phyloP scores from a whole-genome alignment of 176 grass and related monocot species.

The Alloteropsis semialata region DNA sequence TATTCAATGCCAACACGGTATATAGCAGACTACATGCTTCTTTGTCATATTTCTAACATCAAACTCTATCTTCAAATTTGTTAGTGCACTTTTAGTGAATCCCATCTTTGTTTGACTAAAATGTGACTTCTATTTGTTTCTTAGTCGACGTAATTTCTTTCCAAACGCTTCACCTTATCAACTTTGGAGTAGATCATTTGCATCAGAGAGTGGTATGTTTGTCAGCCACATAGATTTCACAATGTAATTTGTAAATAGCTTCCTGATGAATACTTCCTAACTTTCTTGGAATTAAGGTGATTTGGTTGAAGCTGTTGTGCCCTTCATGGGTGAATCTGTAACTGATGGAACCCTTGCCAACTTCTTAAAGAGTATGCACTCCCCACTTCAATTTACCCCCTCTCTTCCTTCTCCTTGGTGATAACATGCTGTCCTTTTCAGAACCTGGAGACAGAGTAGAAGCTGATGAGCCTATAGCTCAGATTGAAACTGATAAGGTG shows the following conservation, averaged over 20 bases:
- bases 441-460: conserved; percentile 87
- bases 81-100: background rate
- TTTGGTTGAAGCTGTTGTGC: conserved; percentile 77
- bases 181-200: conserved; percentile 83
- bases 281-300: conserved; percentile 47
- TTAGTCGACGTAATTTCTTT: conserved; percentile 38
- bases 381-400: background rate
- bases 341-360: conserved; percentile 93
- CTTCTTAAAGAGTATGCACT: conserved; percentile 81
- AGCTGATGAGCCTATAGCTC: conserved; percentile 87
- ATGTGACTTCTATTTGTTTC: background rate
- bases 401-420: background rate
- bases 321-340: conserved; percentile 99
- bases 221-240: conserved; percentile 1
- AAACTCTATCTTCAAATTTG: background rate
- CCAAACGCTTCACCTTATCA: conserved; percentile 61
- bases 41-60: background rate
- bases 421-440: conserved; percentile 47
- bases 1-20: conserved; percentile 38
- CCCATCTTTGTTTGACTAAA: background rate
- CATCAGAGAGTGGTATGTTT: conserved; percentile 78
- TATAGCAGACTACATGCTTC: background rate
- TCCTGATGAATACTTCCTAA: background rate
- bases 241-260: conserved; percentile 8
- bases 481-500: conserved; percentile 99